Evolutionary conservation across 768 basidiomycete genomes (phyloP).

Genomic region (Daedaleopsis sinensis): DNA sequence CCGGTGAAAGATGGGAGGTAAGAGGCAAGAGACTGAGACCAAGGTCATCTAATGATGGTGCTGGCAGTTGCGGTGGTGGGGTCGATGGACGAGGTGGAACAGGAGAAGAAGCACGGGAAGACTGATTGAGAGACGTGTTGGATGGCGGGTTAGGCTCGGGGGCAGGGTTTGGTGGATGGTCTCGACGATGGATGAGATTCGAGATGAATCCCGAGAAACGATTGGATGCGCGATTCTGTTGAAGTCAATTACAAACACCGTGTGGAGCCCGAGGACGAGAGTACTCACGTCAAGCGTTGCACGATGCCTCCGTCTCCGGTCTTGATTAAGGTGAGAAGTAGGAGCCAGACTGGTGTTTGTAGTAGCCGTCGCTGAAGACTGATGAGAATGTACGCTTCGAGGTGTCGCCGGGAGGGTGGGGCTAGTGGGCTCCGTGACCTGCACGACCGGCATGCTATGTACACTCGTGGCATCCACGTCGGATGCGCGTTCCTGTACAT

Average conservation of each 20-base stretch:
- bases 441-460: slow-evolving; percentile 60
- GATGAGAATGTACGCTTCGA: slow-evolving; percentile 35
- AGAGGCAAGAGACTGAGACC: slow-evolving; percentile 72
- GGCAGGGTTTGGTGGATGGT: slow-evolving; percentile 38
- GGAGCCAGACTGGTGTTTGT: slow-evolving; percentile 27
- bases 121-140: slow-evolving; percentile 35
- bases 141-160: slow-evolving; percentile 25
- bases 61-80: slow-evolving; percentile 71
- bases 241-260: slow-evolving; percentile 16
- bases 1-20: slow-evolving; percentile 69
- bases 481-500: slow-evolving; percentile 36
- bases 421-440: slow-evolving; percentile 47
- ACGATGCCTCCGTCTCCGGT: slow-evolving; percentile 43
- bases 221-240: slow-evolving; percentile 62
- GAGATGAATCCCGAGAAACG: slow-evolving; percentile 87
- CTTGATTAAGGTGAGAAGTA: slow-evolving; percentile 15
- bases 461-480: slow-evolving; percentile 55
- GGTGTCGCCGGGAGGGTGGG: slow-evolving; percentile 27
- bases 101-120: slow-evolving; percentile 61
- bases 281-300: slow-evolving; percentile 61
- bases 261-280: slow-evolving; percentile 7
- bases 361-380: slow-evolving; percentile 33
- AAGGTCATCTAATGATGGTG: slow-evolving; percentile 75
- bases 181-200: slow-evolving; percentile 74
- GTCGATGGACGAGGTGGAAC: slow-evolving; percentile 54